These are phyloP conservation scores for Cerioporus squamosus DNA, from an alignment of 1,284 basidiomycete species.

Conservation along the genomic window DNA sequence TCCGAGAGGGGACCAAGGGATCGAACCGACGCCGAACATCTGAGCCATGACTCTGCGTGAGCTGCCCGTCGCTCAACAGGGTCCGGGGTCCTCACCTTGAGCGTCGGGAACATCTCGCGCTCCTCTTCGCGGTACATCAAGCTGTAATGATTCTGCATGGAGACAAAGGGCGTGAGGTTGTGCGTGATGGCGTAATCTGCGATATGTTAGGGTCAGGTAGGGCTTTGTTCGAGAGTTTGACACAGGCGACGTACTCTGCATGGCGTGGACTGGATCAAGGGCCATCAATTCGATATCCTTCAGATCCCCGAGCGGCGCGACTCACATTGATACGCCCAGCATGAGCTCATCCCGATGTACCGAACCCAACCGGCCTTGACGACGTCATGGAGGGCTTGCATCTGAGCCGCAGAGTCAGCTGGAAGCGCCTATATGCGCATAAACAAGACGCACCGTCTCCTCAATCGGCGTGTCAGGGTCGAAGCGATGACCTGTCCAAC, in stretches of 20 bases:
- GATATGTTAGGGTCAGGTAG: neutral
- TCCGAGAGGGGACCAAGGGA: slow-evolving; percentile 48
- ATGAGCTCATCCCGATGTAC: slow-evolving; percentile 43
- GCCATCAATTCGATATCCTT: neutral
- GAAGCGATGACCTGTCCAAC: slow-evolving; percentile 30
- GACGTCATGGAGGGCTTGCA: slow-evolving; percentile 42
- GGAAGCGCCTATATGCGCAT: neutral
- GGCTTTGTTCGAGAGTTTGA: neutral
- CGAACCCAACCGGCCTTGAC: slow-evolving; percentile 40
- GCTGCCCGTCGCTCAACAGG: too few species aligned
- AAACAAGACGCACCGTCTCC: slow-evolving; percentile 26
- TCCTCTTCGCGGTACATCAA: slow-evolving; percentile 54
- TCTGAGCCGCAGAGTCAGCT: slow-evolving; percentile 11
- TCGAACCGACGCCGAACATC: slow-evolving; percentile 41
- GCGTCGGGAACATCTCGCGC: slow-evolving; percentile 52
- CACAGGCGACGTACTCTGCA: slow-evolving; percentile 43
- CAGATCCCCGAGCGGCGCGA: neutral
- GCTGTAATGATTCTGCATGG: slow-evolving; percentile 56
- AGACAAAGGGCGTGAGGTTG: slow-evolving; percentile 52
- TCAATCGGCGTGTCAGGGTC: slow-evolving; percentile 35
- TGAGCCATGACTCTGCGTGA: neutral
- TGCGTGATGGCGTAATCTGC: slow-evolving; percentile 40
- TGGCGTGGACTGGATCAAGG: slow-evolving; percentile 43
- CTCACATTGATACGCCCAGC: slow-evolving; percentile 46
- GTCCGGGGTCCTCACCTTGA: slow-evolving; percentile 26